phyloP scores from a whole-genome alignment of 495 filamentous ascomycete genomes.

The Massariosphaeria phaeospora region DNA sequence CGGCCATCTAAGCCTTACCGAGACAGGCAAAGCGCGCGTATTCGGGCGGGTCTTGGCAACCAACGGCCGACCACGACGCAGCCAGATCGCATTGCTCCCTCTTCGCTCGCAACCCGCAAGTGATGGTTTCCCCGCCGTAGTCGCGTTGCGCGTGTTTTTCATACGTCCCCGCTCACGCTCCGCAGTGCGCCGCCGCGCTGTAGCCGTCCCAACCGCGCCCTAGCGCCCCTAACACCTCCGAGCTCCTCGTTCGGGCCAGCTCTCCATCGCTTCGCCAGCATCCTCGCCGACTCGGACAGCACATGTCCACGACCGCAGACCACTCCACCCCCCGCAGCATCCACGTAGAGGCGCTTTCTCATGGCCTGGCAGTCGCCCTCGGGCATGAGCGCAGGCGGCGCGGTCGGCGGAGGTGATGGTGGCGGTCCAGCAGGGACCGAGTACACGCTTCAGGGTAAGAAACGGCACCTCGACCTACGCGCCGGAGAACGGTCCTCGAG shows the following conservation, averaged over 20 bases:
- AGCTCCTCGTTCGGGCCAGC: constrained; percentile 31
- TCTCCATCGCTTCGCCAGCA: constrained; percentile 16
- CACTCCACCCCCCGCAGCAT: constrained; percentile 2
- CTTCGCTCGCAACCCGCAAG: background rate
- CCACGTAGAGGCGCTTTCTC: constrained; percentile 4
- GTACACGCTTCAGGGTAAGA: constrained; percentile 90
- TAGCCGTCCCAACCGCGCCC: constrained; percentile 4
- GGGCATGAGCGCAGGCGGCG: constrained; percentile 34
- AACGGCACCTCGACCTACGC: background rate
- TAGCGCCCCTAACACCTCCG: constrained; percentile 17
- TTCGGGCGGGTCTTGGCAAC: no score
- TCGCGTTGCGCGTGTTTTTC: background rate
- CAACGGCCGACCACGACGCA: no score
- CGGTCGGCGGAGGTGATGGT: constrained; percentile 30
- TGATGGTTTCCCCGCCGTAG: background rate
- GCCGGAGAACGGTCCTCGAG: background rate
- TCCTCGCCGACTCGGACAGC: constrained; percentile 2
- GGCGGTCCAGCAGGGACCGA: constrained; percentile 63
- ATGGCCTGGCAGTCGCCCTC: constrained; percentile 39
- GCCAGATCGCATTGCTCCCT: no score
- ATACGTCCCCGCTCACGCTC: background rate
- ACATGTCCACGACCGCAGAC: constrained; percentile 23
- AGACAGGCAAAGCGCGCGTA: no score
- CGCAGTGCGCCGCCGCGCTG: background rate
- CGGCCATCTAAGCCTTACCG: no score